phyloP scores from a whole-genome alignment of 164 flowering plant species.

The Vitis rupestris region DNA sequence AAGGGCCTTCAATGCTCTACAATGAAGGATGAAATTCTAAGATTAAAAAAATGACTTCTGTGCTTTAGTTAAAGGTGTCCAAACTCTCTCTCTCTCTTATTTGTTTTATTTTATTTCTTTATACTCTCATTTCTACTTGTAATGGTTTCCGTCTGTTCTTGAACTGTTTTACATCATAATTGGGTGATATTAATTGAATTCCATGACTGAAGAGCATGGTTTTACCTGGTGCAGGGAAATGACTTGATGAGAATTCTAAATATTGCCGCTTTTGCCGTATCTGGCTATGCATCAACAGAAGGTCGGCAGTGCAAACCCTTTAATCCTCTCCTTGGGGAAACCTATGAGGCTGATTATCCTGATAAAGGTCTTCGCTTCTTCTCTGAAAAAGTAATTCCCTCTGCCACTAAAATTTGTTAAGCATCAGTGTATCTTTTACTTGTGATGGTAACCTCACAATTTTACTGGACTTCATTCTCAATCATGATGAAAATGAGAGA shows the following conservation, averaged over 20 bases:
- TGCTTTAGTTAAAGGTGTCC: no score
- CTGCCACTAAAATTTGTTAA: neutral
- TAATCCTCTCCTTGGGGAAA: slow-evolving; percentile 98
- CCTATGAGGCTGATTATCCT: slow-evolving; percentile 98
- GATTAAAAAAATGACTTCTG: no score
- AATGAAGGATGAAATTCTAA: no score
- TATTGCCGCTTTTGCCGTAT: slow-evolving; percentile 95
- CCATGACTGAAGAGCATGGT: neutral
- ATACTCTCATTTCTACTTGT: no score
- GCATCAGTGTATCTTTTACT: neutral
- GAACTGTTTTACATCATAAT: neutral
- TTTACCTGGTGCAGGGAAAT: slow-evolving; percentile 75
- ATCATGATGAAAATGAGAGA: neutral
- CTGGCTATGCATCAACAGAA: slow-evolving; percentile 98
- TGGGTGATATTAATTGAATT: slow-evolving; percentile 4
- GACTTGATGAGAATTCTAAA: slow-evolving; percentile 92
- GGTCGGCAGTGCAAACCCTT: slow-evolving; percentile 99
- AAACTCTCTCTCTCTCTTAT: no score
- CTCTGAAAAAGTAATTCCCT: slow-evolving; percentile 76
- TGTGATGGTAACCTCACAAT: neutral
- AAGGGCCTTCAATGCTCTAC: no score
- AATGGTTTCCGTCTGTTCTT: no score
- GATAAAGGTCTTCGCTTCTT: slow-evolving; percentile 96
- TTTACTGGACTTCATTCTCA: neutral
- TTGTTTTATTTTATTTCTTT: no score